These are phyloP conservation scores for Yamagishiella unicocca DNA, from an alignment of 139 green algal genomes.

Conservation along the genomic window DNA sequence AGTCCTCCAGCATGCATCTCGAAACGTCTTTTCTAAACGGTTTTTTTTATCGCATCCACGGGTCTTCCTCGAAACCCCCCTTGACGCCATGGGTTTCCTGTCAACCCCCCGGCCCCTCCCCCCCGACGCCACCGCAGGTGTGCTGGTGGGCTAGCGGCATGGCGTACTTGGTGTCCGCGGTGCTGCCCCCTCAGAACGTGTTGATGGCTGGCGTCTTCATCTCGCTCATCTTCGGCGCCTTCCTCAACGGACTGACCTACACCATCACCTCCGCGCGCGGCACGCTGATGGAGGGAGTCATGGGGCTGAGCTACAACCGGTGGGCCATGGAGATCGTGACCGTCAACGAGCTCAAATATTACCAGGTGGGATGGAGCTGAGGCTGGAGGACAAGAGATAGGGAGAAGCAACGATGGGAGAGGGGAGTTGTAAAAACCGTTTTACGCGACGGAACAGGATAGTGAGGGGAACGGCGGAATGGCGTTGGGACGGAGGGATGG, in stretches of 20 bases:
- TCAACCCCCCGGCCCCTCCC: too few relatives aligned
- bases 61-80: too few relatives aligned
- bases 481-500: too few relatives aligned
- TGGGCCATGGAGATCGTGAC: constrained; percentile 61
- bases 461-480: too few relatives aligned
- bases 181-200: constrained; percentile 52
- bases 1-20: too few relatives aligned
- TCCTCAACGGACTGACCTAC: constrained; percentile 57
- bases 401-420: too few relatives aligned
- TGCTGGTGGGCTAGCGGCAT: constrained; percentile 62
- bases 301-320: constrained; percentile 47
- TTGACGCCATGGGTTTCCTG: too few relatives aligned
- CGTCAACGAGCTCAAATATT: constrained; percentile 52
- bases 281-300: constrained; percentile 49
- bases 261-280: constrained; percentile 42
- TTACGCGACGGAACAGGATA: too few relatives aligned
- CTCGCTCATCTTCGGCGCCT: constrained; percentile 61
- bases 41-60: too few relatives aligned
- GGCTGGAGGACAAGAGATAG: too few relatives aligned
- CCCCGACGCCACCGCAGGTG: constrained; percentile 5
- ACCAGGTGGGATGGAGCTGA: constrained; percentile 31
- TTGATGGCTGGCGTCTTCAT: constrained; percentile 63
- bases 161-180: constrained; percentile 56
- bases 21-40: too few relatives aligned
- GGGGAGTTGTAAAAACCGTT: too few relatives aligned